Conservation (phyloP, 768 basidiomycete genomes). For the Mycena leptocephala region DNA sequence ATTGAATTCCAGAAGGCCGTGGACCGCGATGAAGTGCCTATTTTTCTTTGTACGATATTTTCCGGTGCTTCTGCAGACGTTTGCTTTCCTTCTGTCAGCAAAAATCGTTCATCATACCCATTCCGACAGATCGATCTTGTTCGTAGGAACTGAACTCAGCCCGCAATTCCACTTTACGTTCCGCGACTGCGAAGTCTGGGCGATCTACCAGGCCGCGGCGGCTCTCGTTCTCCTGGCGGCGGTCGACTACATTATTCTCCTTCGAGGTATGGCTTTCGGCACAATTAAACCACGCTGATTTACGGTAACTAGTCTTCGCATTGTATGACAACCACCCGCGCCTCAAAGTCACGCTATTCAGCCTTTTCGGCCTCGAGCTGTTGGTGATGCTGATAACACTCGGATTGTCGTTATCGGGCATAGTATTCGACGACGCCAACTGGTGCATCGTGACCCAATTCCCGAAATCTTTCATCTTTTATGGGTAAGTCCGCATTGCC, state of each 20-base stretch:
- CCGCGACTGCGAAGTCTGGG: slow-evolving; percentile 1
- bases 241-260: neutral
- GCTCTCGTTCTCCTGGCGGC: neutral
- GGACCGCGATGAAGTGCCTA: neutral
- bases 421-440: neutral
- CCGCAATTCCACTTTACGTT: neutral
- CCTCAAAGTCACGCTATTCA: neutral
- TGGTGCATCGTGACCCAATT: neutral
- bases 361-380: neutral
- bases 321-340: neutral
- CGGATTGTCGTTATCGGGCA: neutral
- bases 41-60: neutral
- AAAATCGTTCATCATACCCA: no score
- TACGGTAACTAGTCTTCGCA: neutral
- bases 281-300: neutral
- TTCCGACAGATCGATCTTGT: neutral
- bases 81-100: neutral
- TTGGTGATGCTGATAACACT: neutral
- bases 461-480: neutral
- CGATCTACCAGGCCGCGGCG: neutral
- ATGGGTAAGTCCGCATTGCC: neutral
- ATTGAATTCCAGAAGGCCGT: neutral
- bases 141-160: neutral
- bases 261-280: neutral
- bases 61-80: neutral